A percentile compares a stretch with the other conserved stretches of the same genome.
Conservation (phyloP, 805 yeast genomes). For the Yamadazyma takamatsuzukensis region DNA sequence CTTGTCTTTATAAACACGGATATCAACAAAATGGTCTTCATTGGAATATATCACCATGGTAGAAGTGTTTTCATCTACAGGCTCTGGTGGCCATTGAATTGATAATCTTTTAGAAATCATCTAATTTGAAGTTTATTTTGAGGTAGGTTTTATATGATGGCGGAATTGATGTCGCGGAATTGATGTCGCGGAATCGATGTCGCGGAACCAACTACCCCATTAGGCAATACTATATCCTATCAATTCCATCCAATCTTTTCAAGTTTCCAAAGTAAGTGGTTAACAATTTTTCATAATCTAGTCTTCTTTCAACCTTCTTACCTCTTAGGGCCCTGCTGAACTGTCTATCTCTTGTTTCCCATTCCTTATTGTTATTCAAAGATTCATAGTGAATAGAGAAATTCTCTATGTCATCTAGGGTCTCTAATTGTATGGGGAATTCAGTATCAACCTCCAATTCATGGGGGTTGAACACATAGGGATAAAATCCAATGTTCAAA, state of each 20-base stretch:
- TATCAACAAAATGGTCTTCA: slow-evolving; percentile 44
- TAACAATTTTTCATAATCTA: slow-evolving; percentile 32
- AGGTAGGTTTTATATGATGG: too few species aligned
- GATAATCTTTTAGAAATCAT: slow-evolving; percentile 46
- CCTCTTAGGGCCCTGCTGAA: slow-evolving; percentile 23
- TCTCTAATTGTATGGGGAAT: slow-evolving; percentile 43
- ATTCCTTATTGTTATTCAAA: slow-evolving; percentile 33
- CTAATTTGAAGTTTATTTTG: slow-evolving; percentile 16
- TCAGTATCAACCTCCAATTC: slow-evolving; percentile 25
- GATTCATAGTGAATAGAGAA: slow-evolving; percentile 46
- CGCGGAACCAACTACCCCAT: too few species aligned
- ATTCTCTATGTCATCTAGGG: slow-evolving; percentile 50
- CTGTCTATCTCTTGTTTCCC: slow-evolving; percentile 36
- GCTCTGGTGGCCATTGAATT: slow-evolving; percentile 49
- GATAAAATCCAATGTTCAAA: slow-evolving; percentile 44
- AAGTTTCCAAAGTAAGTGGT: slow-evolving; percentile 31
- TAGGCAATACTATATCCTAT: too few species aligned
- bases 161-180: too few species aligned
- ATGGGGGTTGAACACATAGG: slow-evolving; percentile 49
- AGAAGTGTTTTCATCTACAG: slow-evolving; percentile 39
- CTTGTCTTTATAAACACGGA: slow-evolving; percentile 24
- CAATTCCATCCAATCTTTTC: slow-evolving; percentile 36
- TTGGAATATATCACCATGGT: slow-evolving; percentile 50
- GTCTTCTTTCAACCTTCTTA: slow-evolving; percentile 18
- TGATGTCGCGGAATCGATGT: too few species aligned